Base-by-base conservation (phyloP, 192 early-diverging fungal genomes). In the Dissophora globulifera region DNA sequence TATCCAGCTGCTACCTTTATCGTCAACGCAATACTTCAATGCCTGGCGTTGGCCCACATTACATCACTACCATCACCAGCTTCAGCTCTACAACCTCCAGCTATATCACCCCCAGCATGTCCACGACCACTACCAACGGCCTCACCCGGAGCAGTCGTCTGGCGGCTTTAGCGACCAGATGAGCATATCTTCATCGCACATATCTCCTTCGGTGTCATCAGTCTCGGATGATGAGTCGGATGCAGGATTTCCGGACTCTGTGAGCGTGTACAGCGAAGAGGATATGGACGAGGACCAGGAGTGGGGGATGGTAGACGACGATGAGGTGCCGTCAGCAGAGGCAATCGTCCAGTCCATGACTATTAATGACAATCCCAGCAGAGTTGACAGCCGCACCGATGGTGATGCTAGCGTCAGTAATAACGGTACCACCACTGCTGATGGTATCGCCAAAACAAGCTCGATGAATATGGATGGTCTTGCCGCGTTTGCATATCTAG, bases 201-300 rank as follows among this genome's bases (percentile, higher is more conserved):
- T 23, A 41, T 60, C 31, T 7, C 9, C 46, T 7, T 31, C 58
- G n/a, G 45, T 46, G 6, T 40, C 58, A 17, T n/a, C 30, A 8
- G 32, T 42, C 62, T 75, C 62, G 10, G 72, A 76, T n/a, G 56
- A 60, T 1, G 72, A 76, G 16, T 59, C 58, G 0, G 72, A 76
- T n/a, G 51, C 62, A 22, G 64, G 72, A 27, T 67, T 42, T 51
- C 46, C 60, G n/a, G 72, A 76, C 26, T 26, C 50, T 6, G 41
- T 15, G 19, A 22, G 56, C 20, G 35, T 53, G 13, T 27, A 33
- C 6, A 41, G 29, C 16, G 72, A 76, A 32, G 63, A 67, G 19
- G 63, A 76, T 1, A 66, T 76, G 72, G 72, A 76, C 26, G 72
- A 76, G 40, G 72, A 76, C 23, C 63, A 64, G 3, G 72, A 76